Conservation (phyloP, 495 filamentous ascomycete species). For the Jackrogersella minutella region DNA sequence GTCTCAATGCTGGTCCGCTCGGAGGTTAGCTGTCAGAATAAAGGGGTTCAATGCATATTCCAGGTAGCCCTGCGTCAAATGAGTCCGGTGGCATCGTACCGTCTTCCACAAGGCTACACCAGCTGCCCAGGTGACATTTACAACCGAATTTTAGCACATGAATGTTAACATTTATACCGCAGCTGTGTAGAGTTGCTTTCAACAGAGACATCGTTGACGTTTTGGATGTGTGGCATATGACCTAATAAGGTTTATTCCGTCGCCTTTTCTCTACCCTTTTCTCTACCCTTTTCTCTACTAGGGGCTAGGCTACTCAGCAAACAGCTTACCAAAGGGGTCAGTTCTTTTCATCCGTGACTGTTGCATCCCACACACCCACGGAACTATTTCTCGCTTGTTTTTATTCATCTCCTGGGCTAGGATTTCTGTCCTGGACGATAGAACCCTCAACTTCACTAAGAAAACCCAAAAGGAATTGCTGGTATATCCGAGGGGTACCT, state of each 20-base stretch:
- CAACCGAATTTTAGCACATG: not conserved
- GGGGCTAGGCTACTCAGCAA: not conserved
- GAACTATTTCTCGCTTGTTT: not conserved
- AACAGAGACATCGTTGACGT: not conserved
- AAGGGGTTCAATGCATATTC: not conserved
- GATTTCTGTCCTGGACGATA: no score
- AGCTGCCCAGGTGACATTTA: not conserved
- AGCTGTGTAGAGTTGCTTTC: not conserved
- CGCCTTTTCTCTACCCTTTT: not conserved
- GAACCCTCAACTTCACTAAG: no score
- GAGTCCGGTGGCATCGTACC: not conserved
- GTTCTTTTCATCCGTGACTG: not conserved
- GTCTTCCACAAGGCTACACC: not conserved
- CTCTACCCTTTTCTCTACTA: no score
- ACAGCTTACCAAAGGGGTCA: not conserved
- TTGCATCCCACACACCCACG: not conserved
- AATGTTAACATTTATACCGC: not conserved
- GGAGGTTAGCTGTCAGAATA: no score
- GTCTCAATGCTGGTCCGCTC: no score
- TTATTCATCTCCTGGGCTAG: no score
- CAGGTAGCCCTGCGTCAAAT: not conserved
- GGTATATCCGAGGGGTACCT: no score
- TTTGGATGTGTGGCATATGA: not conserved
- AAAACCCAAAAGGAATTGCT: no score
- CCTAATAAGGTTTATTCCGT: slow-evolving; percentile 12